Evolutionary conservation across 202 grass and related monocot genomes (phyloP).

Genomic region (Bolboschoenoplectus hybrid): DNA sequence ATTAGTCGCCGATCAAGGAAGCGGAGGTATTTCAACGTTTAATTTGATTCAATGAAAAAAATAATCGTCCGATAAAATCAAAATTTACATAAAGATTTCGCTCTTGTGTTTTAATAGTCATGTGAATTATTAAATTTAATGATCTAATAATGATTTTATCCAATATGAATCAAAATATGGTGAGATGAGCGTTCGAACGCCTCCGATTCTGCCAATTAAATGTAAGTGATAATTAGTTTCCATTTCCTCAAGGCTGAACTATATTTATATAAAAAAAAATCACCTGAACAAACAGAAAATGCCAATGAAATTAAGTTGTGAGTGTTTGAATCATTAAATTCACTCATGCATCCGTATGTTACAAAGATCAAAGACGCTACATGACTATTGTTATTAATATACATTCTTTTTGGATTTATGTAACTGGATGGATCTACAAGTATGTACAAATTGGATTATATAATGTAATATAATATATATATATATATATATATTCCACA

Average conservation of each 20-base stretch:
- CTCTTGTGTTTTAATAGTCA: too few species aligned
- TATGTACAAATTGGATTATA: not conserved
- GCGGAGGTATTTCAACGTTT: too few species aligned
- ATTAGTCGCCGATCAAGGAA: too few species aligned
- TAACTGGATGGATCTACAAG: not conserved
- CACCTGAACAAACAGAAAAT: slow-evolving; percentile 11
- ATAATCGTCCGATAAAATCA: too few species aligned
- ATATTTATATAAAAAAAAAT: not conserved
- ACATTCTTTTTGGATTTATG: slow-evolving; percentile 10
- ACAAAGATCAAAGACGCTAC: not conserved
- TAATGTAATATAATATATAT: not conserved
- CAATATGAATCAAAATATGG: too few species aligned
- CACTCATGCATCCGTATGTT: not conserved
- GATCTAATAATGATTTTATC: too few species aligned
- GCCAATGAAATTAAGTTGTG: not conserved
- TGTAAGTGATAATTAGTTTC: not conserved
- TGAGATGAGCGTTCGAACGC: too few species aligned
- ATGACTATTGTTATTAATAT: not conserved
- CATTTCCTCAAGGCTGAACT: not conserved
- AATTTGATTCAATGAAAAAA: too few species aligned
- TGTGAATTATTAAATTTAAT: too few species aligned
- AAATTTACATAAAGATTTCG: too few species aligned
- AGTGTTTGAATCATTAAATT: not conserved
- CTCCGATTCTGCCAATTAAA: not conserved
- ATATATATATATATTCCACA: not conserved